A percentile compares a stretch with the other conserved stretches of the same genome.
These are phyloP conservation scores for Lumnitzera racemosa DNA, from an alignment of 345 rosid species.

Conservation along the genomic window DNA sequence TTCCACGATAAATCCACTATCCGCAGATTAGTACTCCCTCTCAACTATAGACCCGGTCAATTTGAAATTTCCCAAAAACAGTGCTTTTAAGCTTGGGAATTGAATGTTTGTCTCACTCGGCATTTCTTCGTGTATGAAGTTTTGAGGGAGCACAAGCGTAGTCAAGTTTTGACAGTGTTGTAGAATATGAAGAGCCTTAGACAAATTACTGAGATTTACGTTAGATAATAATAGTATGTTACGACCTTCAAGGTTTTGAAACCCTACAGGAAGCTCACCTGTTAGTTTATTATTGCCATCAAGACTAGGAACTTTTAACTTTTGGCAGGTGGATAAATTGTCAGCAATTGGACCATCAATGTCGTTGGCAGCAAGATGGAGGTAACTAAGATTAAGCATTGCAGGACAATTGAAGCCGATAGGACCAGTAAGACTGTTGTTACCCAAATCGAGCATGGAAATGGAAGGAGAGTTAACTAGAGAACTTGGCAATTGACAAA, in stretches of 20 bases:
- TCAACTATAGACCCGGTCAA: conserved; percentile 3
- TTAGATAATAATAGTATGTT: conserved; percentile 3
- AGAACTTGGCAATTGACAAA: conserved; percentile 2
- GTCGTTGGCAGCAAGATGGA: conserved; percentile 1
- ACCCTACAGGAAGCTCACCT: conserved; percentile 6
- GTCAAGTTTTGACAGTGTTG: neutral
- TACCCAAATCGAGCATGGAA: conserved; percentile 1
- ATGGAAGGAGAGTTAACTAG: conserved; percentile 6
- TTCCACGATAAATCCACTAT: conserved; percentile 11
- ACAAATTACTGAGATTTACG: neutral
- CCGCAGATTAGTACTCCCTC: neutral
- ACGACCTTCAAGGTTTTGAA: conserved; percentile 6
- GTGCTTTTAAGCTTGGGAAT: conserved; percentile 3
- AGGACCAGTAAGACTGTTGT: conserved; percentile 3
- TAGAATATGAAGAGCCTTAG: neutral
- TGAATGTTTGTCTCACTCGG: neutral
- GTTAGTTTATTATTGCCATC: conserved; percentile 7
- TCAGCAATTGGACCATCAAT: conserved; percentile 7
- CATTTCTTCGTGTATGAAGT: neutral
- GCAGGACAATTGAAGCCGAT: conserved; percentile 10
- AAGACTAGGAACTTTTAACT: conserved; percentile 3
- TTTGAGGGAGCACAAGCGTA: conserved; percentile 1
- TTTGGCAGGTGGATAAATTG: conserved; percentile 5
- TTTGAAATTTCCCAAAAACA: neutral
- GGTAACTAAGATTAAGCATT: neutral